Evolutionary conservation across 2,329 filamentous ascomycete species (phyloP), one percentile per base, ranked within the genome.

Genomic region (Metarhizium brunneum): DNA sequence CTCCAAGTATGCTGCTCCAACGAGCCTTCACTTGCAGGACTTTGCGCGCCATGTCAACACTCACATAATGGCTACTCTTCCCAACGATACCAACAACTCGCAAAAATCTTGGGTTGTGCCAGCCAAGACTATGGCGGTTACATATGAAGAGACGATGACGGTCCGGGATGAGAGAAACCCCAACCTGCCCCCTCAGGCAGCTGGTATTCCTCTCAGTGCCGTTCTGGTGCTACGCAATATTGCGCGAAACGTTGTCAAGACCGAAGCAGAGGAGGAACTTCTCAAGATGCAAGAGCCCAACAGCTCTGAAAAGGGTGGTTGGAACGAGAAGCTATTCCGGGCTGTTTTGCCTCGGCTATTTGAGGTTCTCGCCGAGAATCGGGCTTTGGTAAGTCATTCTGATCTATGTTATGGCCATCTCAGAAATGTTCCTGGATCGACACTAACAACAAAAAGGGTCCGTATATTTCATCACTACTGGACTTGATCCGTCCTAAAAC

Each of bases 141-240:
- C 73, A 1, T 79, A 75, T 63, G 79, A 84, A 58, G 77, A 83
- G 64, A 86, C 83, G 4, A 68, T 75, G 48, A 76, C 75, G 42
- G 74, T 76, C 38, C 76, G 78, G 11, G 81, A 84, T 62, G 81
- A 83, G 66, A 73, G 78, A 50, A 82, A 83, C 59, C 78, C 79
- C 11, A 80, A 83, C 58, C 76, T 75, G 8, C 72, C 77, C 5
- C 73, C 78, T 2, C 81, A 90, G 64, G 85, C 88, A 2, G 86
- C 86, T 1, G 89, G 89, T 5, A 85, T 92, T 40, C 87, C 89
- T n/a, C 76, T 92, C 6, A 88, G 86, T 54, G 86, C 87, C 2
- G 85, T 87, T 14, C 76, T 92, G 32, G 87, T 94, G 40, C 77
- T 94, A 49, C 82, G 89, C 35, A 94, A 94, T 66, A 82, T 94